Evolutionary conservation across 2,329 filamentous ascomycete species (phyloP), one percentile per base, ranked within the genome.

Genomic region (Ophiostoma quercus): DNA sequence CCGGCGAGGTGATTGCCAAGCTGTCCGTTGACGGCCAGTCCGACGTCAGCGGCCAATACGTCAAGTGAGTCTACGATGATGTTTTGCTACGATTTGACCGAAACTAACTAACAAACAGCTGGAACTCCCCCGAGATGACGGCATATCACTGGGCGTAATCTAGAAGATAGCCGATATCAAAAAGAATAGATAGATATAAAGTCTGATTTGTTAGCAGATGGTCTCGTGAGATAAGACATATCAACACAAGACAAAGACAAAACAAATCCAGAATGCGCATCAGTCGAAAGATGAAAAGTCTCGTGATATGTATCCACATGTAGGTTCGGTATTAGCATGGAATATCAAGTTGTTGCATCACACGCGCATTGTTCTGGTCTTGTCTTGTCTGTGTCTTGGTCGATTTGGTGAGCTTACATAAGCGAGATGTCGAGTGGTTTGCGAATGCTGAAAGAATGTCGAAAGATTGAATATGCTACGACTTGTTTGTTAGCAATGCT

Each of bases 281-380:
- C 90, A 92, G 88, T 85, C 85, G 89, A 91, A 91, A 91, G 89
- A 91, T 92, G 89, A 92, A 92, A 91, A 91, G 88, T 85, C 72
- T 87, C 85, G 84, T 82, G 77, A 75, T 83, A 86, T 34, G 83
- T 80, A 81, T 90, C 87, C 85, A 90, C 86, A 88, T 86, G 77
- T 76, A 75, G 77, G 77, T 87, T 92, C 88, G 84, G 90, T 81
- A 87, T 91, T 91, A 91, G 89, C 89, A 91, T 90, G 87, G 88
- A 90, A 88, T 88, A 82, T 84, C 83, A 82, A 69, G 81, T 80
- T 85, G 82, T 82, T 83, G 86, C 88, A 92, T 92, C 89, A 91
- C 69, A 32, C 60, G 71, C 71, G 69, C 57, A 11, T 54, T 67
- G 81, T 81, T 80, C 37, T 71, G 69, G 70, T 43, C 41, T 25